phyloP scores from a whole-genome alignment of 768 basidiomycete genomes.

The Phaffia tasmanica region DNA sequence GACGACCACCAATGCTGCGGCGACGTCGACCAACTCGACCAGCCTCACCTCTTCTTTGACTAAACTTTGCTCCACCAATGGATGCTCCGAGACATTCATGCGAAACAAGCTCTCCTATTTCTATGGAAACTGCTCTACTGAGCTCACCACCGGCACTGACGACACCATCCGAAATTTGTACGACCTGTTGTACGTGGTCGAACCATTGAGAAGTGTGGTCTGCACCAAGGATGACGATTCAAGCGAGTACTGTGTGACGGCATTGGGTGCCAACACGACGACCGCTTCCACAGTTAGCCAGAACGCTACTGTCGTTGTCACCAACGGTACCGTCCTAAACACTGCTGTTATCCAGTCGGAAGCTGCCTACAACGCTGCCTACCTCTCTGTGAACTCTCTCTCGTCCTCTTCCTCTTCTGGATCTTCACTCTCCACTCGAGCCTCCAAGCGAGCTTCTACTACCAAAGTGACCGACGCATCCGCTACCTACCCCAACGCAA shows the following conservation, averaged over 20 bases:
- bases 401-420: conserved; percentile 22
- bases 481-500: conserved; percentile 39
- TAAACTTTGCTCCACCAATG: conserved; percentile 47
- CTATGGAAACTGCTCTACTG: conserved; percentile 55
- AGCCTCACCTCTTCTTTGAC: conserved; percentile 37
- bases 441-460: conserved; percentile 19
- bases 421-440: conserved; percentile 21
- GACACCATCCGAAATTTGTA: conserved; percentile 53
- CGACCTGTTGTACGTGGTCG: conserved; percentile 64
- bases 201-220: conserved; percentile 54
- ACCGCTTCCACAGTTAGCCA: conserved; percentile 30
- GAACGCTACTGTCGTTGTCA: conserved; percentile 26
- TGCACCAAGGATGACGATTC: conserved; percentile 66
- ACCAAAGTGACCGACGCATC: conserved; percentile 18
- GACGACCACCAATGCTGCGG: conserved; percentile 40
- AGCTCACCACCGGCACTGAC: conserved; percentile 48
- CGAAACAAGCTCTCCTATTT: conserved; percentile 57
- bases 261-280: conserved; percentile 40
- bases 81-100: conserved; percentile 44
- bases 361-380: conserved; percentile 27
- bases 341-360: conserved; percentile 28
- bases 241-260: conserved; percentile 53
- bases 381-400: conserved; percentile 27
- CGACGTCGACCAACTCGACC: conserved; percentile 29
- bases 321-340: conserved; percentile 28